Conservation (phyloP, 2,329 filamentous ascomycete genomes). For the Trichothecium sympodiale region DNA sequence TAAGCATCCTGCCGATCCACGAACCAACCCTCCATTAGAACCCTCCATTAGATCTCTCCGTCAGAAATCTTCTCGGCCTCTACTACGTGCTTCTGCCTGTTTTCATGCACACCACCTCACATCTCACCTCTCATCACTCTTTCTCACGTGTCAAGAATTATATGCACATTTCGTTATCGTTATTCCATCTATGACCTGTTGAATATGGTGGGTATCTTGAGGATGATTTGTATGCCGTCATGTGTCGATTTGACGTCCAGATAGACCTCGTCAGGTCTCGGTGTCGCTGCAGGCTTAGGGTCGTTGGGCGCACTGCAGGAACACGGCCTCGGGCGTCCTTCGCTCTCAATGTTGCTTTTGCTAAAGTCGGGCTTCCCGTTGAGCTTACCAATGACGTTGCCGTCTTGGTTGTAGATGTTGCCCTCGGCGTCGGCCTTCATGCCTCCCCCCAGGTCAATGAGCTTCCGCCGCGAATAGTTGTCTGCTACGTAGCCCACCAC, state of each 20-base stretch:
- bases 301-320: slow-evolving; percentile 2
- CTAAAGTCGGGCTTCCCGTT: slow-evolving; percentile 22
- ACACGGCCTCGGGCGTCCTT: neutral
- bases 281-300: slow-evolving; percentile 21
- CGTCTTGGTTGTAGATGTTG: slow-evolving; percentile 45
- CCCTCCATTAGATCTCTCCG: no score
- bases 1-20: neutral
- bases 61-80: neutral
- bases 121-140: no score
- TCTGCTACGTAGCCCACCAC: slow-evolving; percentile 65
- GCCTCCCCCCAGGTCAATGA: slow-evolving; percentile 39
- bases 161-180: no score
- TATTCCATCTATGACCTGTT: no score
- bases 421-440: slow-evolving; percentile 45
- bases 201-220: slow-evolving; percentile 46
- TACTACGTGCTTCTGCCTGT: neutral
- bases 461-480: slow-evolving; percentile 28
- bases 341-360: neutral
- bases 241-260: slow-evolving; percentile 46
- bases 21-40: neutral
- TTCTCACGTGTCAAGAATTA: no score
- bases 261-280: slow-evolving; percentile 41
- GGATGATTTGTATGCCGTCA: slow-evolving; percentile 45
- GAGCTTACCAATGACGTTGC: slow-evolving; percentile 52
- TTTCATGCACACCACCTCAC: neutral